Conservation (phyloP, 495 filamentous ascomycete genomes). For the Neurospora pannonica region DNA sequence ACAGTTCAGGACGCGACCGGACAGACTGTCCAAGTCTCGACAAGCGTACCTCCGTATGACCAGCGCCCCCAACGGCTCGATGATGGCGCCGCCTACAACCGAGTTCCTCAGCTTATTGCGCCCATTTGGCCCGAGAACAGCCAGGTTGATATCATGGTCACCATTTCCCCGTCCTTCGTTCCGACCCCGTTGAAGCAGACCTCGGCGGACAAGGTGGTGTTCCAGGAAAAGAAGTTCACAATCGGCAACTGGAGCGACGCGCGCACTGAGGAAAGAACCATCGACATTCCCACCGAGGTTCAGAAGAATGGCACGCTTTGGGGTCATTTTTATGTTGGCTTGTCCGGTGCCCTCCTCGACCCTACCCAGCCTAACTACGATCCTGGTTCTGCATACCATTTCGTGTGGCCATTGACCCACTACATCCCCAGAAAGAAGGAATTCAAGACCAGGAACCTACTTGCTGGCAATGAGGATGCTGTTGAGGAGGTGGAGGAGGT, state of each 20-base stretch:
- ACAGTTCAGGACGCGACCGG: slow-evolving; percentile 38
- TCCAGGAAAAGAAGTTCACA: slow-evolving; percentile 74
- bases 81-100: slow-evolving; percentile 55
- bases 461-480: slow-evolving; percentile 48
- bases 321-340: slow-evolving; percentile 82
- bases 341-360: slow-evolving; percentile 65
- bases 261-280: slow-evolving; percentile 65
- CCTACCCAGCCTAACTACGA: slow-evolving; percentile 64
- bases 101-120: slow-evolving; percentile 64
- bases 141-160: slow-evolving; percentile 73
- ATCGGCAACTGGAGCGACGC: slow-evolving; percentile 73
- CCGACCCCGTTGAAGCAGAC: slow-evolving; percentile 55
- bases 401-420: slow-evolving; percentile 75
- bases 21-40: slow-evolving; percentile 33
- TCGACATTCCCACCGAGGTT: slow-evolving; percentile 66
- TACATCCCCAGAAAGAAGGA: slow-evolving; percentile 88
- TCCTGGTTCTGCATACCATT: slow-evolving; percentile 65
- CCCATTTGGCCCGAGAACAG: slow-evolving; percentile 82
- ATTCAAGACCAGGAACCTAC: slow-evolving; percentile 79
- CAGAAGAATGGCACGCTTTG: slow-evolving; percentile 91
- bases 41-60: slow-evolving; percentile 53
- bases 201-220: slow-evolving; percentile 49
- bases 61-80: slow-evolving; percentile 51
- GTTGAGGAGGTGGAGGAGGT: slow-evolving; percentile 34
- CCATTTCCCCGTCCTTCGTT: slow-evolving; percentile 65